These are phyloP conservation scores for Elaeagnus macrophylla DNA, from an alignment of 306 rosid species.

Conservation along the genomic window DNA sequence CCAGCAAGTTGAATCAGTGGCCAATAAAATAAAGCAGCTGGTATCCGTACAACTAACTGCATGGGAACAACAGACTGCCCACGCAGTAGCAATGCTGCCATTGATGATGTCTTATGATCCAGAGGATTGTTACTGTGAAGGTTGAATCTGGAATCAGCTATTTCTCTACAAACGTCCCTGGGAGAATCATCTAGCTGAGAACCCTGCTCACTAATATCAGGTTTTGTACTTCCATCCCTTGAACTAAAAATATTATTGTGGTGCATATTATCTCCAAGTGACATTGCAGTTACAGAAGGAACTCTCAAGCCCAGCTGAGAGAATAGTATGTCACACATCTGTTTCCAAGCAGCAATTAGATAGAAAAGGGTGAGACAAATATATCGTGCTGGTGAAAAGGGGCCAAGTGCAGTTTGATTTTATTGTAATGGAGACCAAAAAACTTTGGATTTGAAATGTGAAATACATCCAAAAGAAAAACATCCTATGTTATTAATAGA, in stretches of 20 bases:
- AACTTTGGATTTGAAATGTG: too few species aligned
- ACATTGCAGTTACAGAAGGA: slow-evolving; percentile 48
- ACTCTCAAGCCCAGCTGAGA: slow-evolving; percentile 91
- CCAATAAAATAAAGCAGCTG: slow-evolving; percentile 88
- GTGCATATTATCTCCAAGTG: slow-evolving; percentile 60
- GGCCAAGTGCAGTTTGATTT: too few species aligned
- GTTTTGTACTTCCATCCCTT: slow-evolving; percentile 34
- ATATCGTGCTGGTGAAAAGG: too few species aligned
- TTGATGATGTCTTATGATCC: slow-evolving; percentile 63
- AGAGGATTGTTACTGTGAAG: slow-evolving; percentile 36
- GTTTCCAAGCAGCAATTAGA: slow-evolving; percentile 25
- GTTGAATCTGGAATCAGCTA: slow-evolving; percentile 40
- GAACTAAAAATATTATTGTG: slow-evolving; percentile 26
- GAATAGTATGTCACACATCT: slow-evolving; percentile 96
- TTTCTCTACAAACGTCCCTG: slow-evolving; percentile 46
- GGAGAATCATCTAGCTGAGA: slow-evolving; percentile 29
- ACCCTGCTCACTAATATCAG: slow-evolving; percentile 25
- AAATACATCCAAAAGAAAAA: too few species aligned
- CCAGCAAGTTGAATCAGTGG: slow-evolving; percentile 95
- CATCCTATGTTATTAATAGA: too few species aligned
- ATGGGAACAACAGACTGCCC: slow-evolving; percentile 90
- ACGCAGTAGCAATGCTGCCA: slow-evolving; percentile 74
- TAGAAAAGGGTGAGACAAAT: neutral
- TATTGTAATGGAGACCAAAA: too few species aligned
- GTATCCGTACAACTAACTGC: slow-evolving; percentile 88